Evolutionary conservation across 306 rosid species (phyloP).

Genomic region (Lathyrus oleraceus): DNA sequence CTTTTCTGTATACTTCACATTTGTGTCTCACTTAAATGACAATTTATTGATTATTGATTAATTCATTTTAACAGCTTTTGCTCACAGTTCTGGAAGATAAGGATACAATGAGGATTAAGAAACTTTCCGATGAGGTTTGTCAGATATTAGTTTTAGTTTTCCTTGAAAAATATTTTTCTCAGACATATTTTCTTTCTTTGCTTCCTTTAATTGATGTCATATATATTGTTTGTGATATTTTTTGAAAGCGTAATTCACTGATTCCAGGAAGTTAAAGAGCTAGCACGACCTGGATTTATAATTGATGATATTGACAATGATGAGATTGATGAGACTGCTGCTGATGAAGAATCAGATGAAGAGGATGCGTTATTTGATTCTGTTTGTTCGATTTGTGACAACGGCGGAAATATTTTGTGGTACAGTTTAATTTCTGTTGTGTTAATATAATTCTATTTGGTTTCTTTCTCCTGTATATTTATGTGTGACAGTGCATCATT

Average conservation of each 20-base stretch:
- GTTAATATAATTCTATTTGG: neutral
- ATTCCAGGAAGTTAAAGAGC: slow-evolving; percentile 62
- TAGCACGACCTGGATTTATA: slow-evolving; percentile 64
- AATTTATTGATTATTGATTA: slow-evolving; percentile 13
- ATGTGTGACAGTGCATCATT: slow-evolving; percentile 12
- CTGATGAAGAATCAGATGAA: slow-evolving; percentile 54
- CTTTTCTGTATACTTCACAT: neutral
- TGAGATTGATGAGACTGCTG: slow-evolving; percentile 43
- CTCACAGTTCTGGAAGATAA: slow-evolving; percentile 50
- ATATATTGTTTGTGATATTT: slow-evolving; percentile 21
- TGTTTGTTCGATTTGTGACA: slow-evolving; percentile 89
- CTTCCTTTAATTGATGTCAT: slow-evolving; percentile 11
- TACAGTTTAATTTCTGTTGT: slow-evolving; percentile 30
- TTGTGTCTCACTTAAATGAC: slow-evolving; percentile 17
- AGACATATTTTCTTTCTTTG: neutral
- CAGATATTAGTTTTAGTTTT: slow-evolving; percentile 22
- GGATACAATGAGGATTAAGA: slow-evolving; percentile 47
- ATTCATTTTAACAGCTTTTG: slow-evolving; percentile 65
- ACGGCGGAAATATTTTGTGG: slow-evolving; percentile 81
- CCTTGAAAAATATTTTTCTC: neutral
- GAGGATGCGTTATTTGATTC: slow-evolving; percentile 73
- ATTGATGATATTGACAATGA: slow-evolving; percentile 60
- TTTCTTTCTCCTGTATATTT: slow-evolving; percentile 12
- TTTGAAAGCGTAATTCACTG: slow-evolving; percentile 20
- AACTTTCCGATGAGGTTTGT: slow-evolving; percentile 61